Percentiles rank a stretch among this genome's conserved stretches.
These are phyloP conservation scores for Streptanthus diversifolius DNA, from an alignment of 345 rosid species.

Conservation along the genomic window DNA sequence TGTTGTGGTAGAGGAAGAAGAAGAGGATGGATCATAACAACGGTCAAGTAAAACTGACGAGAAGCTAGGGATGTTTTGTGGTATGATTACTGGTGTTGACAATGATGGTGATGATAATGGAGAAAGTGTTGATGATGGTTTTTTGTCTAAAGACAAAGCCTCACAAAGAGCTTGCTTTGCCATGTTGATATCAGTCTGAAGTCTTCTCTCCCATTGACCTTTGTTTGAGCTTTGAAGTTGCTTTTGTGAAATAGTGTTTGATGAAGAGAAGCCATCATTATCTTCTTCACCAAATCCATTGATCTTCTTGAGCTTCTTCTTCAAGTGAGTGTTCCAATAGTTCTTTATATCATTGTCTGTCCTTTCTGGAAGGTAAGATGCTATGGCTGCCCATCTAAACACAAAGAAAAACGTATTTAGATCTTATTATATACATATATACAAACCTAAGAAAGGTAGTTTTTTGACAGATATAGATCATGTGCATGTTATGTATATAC, in stretches of 20 bases:
- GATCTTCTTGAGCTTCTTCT: constrained; percentile 69
- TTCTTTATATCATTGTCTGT: constrained; percentile 96
- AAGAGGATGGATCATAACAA: constrained; percentile 32
- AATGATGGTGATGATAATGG: constrained; percentile 16
- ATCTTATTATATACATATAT: constrained; percentile 1
- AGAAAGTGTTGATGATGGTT: constrained; percentile 23
- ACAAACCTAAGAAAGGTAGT: not conserved
- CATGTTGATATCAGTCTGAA: constrained; percentile 82
- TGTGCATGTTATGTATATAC: constrained; percentile 35
- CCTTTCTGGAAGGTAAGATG: constrained; percentile 94
- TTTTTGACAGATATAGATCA: not conserved
- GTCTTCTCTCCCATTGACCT: constrained; percentile 94
- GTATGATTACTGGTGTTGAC: constrained; percentile 19
- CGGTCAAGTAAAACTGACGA: constrained; percentile 25
- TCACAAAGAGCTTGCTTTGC: constrained; percentile 81
- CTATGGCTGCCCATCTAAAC: constrained; percentile 98
- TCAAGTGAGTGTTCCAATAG: constrained; percentile 93
- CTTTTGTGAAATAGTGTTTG: constrained; percentile 26
- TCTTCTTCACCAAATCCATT: constrained; percentile 37
- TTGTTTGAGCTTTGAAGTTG: constrained; percentile 40
- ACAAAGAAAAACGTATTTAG: constrained; percentile 11
- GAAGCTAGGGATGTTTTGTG: constrained; percentile 20
- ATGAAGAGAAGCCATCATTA: constrained; percentile 18
- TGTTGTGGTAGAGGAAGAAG: constrained; percentile 35
- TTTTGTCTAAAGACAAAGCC: constrained; percentile 73